A percentile compares a stretch with the other conserved stretches of the same genome.
These are phyloP conservation scores for Candida smagusa DNA, from an alignment of 1,139 yeast genomes.

Conservation along the genomic window DNA sequence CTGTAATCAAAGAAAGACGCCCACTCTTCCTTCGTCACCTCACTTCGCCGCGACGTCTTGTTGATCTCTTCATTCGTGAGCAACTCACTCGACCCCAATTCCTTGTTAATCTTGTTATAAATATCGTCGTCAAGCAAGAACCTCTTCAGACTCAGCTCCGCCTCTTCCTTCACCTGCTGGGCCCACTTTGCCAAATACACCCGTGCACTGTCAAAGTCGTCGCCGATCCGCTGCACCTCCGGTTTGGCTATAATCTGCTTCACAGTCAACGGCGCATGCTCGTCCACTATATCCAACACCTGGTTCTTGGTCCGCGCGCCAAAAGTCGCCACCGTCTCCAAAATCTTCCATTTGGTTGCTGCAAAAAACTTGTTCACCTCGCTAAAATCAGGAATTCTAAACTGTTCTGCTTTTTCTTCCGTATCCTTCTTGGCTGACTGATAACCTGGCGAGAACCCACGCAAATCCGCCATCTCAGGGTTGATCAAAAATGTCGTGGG, in stretches of 20 bases:
- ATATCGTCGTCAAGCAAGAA: slow-evolving; percentile 62
- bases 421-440: slow-evolving; percentile 12
- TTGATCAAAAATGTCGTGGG: slow-evolving; percentile 71
- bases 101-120: slow-evolving; percentile 57
- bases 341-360: slow-evolving; percentile 79
- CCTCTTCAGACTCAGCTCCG: slow-evolving; percentile 65
- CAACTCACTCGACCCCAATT: slow-evolving; percentile 63
- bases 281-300: slow-evolving; percentile 56
- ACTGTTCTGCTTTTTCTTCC: slow-evolving; percentile 10
- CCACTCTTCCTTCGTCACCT: slow-evolving; percentile 77
- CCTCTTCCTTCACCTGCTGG: slow-evolving; percentile 87
- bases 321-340: slow-evolving; percentile 81
- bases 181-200: slow-evolving; percentile 98
- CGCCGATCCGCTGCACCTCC: slow-evolving; percentile 75
- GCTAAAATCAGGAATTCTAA: slow-evolving; percentile 40
- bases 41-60: slow-evolving; percentile 62
- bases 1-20: slow-evolving; percentile 71
- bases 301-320: slow-evolving; percentile 67
- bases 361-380: slow-evolving; percentile 51
- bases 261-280: slow-evolving; percentile 64
- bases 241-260: slow-evolving; percentile 68
- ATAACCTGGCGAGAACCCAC: slow-evolving; percentile 68
- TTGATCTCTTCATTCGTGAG: slow-evolving; percentile 59
- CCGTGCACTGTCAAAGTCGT: slow-evolving; percentile 90
- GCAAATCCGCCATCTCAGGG: slow-evolving; percentile 74